Base-by-base conservation (phyloP, 352 stramenopile genomes). In the Thraustochytrium sp. region DNA sequence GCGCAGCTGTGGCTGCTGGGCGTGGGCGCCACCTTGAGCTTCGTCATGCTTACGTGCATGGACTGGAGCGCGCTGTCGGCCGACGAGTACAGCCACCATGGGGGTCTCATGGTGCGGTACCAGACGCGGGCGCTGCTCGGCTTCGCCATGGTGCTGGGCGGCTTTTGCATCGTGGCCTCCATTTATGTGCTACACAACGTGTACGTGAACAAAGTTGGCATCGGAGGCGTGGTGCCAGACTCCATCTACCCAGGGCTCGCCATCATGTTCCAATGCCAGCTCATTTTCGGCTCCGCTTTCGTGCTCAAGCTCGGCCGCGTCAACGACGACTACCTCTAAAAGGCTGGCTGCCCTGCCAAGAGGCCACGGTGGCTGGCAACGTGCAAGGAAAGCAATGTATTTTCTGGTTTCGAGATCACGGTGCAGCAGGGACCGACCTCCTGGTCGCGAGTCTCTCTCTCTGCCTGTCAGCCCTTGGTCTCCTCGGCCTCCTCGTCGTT, bases 31-130 rank as follows among this genome's bases (percentile, higher is more conserved):
- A 80, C 68, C 11, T 23, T 80, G 31, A 48, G 31, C 29, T 80
- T 80, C 37, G 13, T 80, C n/a, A 63, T 80, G n/a, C 31, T 80
- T 8, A 53, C 34, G 44, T 64, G 18, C 34, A 80, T 80, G 68
- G 68, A 80, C 51, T 72, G 46, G 68, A 63, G 44, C 29, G 40
- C 34, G 9, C 68, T 80, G 11, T 5, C 26, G 13, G 68, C 68
- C 11, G 68, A 80, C 51, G 68, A 80, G 51, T 80, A 80, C 42
- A 80, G 31, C 31, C 68, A 80, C 68, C 68, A 80, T 44, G 68
- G 68, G 13, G 68, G 68, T 9, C 46, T 46, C 34, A 80, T 80
- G 68, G 68, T 80, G 23, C 48, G 48, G 18, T 80, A 80, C 53
- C 68, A 80, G 51, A 63, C 48, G n/a, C 46, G 68, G 18, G 68